Base-by-base conservation (phyloP, 2,329 filamentous ascomycete species). In the Fusarium sp. region DNA sequence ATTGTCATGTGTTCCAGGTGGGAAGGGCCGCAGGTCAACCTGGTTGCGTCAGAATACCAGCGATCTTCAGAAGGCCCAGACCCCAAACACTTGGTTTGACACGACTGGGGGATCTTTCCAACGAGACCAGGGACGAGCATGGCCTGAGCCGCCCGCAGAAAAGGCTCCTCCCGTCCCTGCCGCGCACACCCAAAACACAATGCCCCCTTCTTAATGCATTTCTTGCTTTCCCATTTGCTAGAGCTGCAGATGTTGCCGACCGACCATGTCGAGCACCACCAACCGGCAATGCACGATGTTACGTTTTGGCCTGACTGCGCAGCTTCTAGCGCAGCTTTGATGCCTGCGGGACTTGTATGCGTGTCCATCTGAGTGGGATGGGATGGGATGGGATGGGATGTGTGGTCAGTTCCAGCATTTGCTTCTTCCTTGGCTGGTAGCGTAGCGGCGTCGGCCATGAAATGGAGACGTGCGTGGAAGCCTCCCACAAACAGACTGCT, bases 141-240 rank as follows among this genome's bases (percentile, higher is more conserved):
- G 74, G 62, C 62, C 74, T 71, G 66, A 70, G 66, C 76, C 73
- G 73, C 68, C 78, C 77, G 73, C 74, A 76, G 61, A 78, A 76
- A 81, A 82, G 80, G 80, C 78, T 81, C 80, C 73, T 82, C 80
- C 80, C 80, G 80, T 80, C 77, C 74, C 78, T 77, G 74, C 80
- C 78, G 76, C 76, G 74, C 67, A 63, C 66, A 64, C 77, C 74
- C 70, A 72, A 71, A 56, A 58, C 50, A 39, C 64, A 56, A 45
- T 66, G 35, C 63, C 69, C 64, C 72, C 72, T 54, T 69, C 67
- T 27, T 20, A 41, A 59, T 64, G 48, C 45, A 59, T 52, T 41
- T 54, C 35, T 60, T 27, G 48, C 43, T 62, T 60, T 54, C 66
- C 54, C 48, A 75, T 70, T 75, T 61, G 72, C 32, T 25, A 56